These are phyloP conservation scores for Coemansia umbellata DNA, from an alignment of 192 early-diverging fungal genomes.

Conservation along the genomic window DNA sequence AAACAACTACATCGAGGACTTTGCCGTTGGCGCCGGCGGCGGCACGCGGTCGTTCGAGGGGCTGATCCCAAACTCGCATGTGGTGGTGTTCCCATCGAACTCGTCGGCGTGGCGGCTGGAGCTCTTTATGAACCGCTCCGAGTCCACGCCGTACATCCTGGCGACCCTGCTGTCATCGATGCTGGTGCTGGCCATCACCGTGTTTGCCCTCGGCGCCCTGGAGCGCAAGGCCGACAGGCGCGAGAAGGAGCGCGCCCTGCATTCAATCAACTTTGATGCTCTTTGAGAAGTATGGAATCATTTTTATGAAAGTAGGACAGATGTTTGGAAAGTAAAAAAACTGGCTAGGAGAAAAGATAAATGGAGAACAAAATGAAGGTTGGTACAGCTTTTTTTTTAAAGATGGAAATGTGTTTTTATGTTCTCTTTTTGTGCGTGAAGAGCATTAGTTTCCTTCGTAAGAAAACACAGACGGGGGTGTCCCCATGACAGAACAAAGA, in stretches of 20 bases:
- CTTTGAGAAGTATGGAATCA: slow-evolving; percentile 46
- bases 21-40: slow-evolving; percentile 70
- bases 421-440: not conserved
- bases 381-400: not conserved
- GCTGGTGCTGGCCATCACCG: slow-evolving; percentile 66
- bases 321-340: not conserved
- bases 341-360: not conserved
- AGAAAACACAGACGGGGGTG: not conserved
- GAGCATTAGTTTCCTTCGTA: not conserved
- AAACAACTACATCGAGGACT: slow-evolving; percentile 93
- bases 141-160: slow-evolving; percentile 79
- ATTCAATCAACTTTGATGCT: slow-evolving; percentile 91
- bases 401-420: not conserved
- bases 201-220: slow-evolving; percentile 64
- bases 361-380: not conserved
- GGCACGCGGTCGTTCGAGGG: slow-evolving; percentile 59
- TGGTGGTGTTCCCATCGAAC: slow-evolving; percentile 73
- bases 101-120: slow-evolving; percentile 71
- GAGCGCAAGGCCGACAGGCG: slow-evolving; percentile 76
- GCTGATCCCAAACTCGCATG: slow-evolving; percentile 89
- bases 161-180: slow-evolving; percentile 68
- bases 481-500: too few species aligned
- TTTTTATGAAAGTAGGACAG: not conserved
- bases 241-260: slow-evolving; percentile 72
- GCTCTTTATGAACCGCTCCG: slow-evolving; percentile 83